Conservation (phyloP, 352 stramenopile genomes). For the Phytophthora palmivora region DNA sequence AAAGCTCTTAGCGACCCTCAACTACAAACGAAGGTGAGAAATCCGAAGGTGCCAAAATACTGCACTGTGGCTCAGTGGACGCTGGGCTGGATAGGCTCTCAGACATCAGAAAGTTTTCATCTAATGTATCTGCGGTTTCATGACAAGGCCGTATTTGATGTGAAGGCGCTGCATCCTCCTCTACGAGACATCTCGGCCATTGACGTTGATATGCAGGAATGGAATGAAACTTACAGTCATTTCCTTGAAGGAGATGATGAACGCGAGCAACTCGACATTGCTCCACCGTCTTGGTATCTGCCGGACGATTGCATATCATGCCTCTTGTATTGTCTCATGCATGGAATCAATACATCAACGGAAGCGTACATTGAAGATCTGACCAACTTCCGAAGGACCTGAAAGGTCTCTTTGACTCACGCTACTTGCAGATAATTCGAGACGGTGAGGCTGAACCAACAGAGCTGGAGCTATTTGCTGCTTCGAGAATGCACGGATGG, state of each 20-base stretch:
- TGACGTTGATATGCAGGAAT: neutral
- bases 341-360: neutral
- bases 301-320: neutral
- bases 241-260: neutral
- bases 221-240: neutral
- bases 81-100: neutral
- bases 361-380: neutral
- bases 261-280: neutral
- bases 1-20: neutral
- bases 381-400: too few relatives aligned
- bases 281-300: conserved; percentile 1
- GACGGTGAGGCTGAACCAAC: neutral
- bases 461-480: conserved; percentile 10
- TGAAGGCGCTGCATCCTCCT: neutral
- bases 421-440: conserved; percentile 5
- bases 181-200: neutral
- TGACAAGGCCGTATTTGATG: neutral
- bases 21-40: conserved; percentile 4
- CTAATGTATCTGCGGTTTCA: neutral
- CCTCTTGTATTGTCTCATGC: conserved; percentile 4
- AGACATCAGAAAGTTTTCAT: neutral
- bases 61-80: neutral
- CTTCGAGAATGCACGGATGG: conserved; percentile 9
- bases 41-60: conserved; percentile 13
- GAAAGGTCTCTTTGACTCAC: too few relatives aligned